phyloP scores from a whole-genome alignment of 176 grass and related monocot genomes.

The Phoenix roebelenii region DNA sequence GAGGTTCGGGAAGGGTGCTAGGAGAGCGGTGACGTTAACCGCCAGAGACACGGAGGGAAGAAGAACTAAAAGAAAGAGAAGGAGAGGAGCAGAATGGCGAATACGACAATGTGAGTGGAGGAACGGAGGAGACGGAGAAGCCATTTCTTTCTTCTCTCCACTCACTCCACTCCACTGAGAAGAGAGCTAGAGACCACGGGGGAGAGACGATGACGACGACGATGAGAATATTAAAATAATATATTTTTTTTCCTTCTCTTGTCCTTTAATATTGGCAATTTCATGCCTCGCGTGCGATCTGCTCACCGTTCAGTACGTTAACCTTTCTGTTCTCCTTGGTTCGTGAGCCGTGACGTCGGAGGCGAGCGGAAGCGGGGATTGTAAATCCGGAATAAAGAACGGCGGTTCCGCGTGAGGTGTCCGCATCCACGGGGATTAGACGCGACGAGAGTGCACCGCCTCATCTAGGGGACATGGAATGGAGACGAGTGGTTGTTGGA shows the following conservation, averaged over 20 bases:
- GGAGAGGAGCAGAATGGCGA: conserved; percentile 9
- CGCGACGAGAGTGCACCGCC: no score
- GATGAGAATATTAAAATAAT: not conserved
- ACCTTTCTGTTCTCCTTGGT: not conserved
- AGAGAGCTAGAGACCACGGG: not conserved
- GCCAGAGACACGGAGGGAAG: conserved; percentile 24
- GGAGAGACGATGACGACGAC: conserved; percentile 3
- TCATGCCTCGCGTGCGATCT: not conserved
- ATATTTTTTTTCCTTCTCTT: not conserved
- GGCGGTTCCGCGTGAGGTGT: no score
- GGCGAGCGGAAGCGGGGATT: no score
- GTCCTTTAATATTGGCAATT: no score
- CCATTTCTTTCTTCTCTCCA: conserved; percentile 13
- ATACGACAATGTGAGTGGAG: conserved; percentile 7
- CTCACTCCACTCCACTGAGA: not conserved
- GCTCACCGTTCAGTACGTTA: not conserved
- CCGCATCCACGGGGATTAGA: no score
- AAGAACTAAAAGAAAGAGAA: conserved; percentile 9
- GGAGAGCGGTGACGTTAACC: conserved; percentile 65
- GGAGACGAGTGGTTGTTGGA: no score
- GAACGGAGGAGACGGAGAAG: not conserved
- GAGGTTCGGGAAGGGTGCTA: conserved; percentile 50
- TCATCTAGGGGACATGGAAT: no score
- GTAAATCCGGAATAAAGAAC: no score
- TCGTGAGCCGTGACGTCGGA: not conserved